Evolutionary conservation across 2,329 filamentous ascomycete genomes (phyloP).

Genomic region (Aspergillus viridinutans): DNA sequence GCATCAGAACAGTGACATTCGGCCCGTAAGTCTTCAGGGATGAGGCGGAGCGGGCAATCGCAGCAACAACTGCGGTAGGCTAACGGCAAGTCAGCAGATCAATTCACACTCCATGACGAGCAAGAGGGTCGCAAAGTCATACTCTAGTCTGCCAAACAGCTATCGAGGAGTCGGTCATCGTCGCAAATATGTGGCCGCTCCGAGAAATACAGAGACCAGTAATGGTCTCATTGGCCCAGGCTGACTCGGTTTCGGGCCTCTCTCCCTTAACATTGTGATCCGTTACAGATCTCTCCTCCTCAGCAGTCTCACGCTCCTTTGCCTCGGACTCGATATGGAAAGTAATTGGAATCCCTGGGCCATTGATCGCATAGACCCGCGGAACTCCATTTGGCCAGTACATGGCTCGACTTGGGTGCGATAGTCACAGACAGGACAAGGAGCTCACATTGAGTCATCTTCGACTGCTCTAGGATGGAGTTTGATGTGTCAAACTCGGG

Average conservation of each 20-base stretch:
- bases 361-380: constrained; percentile 47
- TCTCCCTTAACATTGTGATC: constrained; percentile 17
- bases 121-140: constrained; percentile 25
- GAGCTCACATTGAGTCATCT: constrained; percentile 39
- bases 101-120: constrained; percentile 8
- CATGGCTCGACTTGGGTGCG: constrained; percentile 36
- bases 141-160: constrained; percentile 97
- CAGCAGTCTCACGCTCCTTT: constrained; percentile 8
- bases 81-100: constrained; percentile 41
- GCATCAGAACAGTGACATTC: constrained; percentile 78
- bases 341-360: constrained; percentile 32
- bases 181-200: constrained; percentile 77
- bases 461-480: constrained; percentile 13
- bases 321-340: constrained; percentile 23
- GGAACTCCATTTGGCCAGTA: constrained; percentile 50
- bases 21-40: constrained; percentile 80
- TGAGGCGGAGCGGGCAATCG: constrained; percentile 73
- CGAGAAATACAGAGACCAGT: constrained; percentile 73
- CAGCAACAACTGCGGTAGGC: constrained; percentile 84
- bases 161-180: constrained; percentile 78
- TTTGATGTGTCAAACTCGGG: constrained; percentile 21
- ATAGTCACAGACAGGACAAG: constrained; percentile 23
- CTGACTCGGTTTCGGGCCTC: constrained; percentile 25
- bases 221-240: constrained; percentile 60
- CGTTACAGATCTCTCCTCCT: constrained; percentile 24